Evolutionary conservation across 495 filamentous ascomycete genomes (phyloP), one percentile per base, ranked within the genome.

Genomic region (Xylaria nigripes): DNA sequence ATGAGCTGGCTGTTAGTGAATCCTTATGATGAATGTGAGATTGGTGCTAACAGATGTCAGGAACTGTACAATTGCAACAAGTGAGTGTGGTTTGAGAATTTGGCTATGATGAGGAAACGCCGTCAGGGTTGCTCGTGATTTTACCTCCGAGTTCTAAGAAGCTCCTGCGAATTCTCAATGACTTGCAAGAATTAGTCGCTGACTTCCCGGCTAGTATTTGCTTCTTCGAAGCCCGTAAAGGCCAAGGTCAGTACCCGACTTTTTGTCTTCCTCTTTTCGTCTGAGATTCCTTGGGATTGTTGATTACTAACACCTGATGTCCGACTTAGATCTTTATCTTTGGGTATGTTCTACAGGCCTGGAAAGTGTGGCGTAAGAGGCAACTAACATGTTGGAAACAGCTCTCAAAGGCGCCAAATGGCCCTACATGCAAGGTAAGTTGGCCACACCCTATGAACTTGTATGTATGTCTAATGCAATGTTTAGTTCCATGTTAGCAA

Each of bases 51-150:
- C 19, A 3, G 12, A 32, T 43, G 48, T 29, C 43, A 55, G 53
- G 92, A 99, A 60, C 81, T 99, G 18, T 95, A 96, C 77, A 97
- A 96, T 61, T 96, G 92, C 82, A 99, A 99, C 73, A 93, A 96
- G 53, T 55, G 29, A 55, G 53, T 50, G 12, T 16, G 4, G 8
- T 36, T 15, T 12, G 32, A 36, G 6, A 5, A 2, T 36, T 15
- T 36, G 10, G 2, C 21, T 29, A 15, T 43, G 16, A 12, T n/a
- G 36, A 5, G 9, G 16, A 4, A 18, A 18, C 12, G 16, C 2
- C 18, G 36, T 40, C 9, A 18, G 4, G n/a, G 16, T 40, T 40
- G 15, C 36, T 40, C n/a, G 36, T 46, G 44, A 3, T 24, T 46
- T n/a, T n/a, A n/a, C 3, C 19, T 13, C n/a, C 22, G 43, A 15